Evolutionary conservation across 192 early-diverging fungal genomes (phyloP), one percentile per base, ranked within the genome.

Genomic region (Podila horticola): DNA sequence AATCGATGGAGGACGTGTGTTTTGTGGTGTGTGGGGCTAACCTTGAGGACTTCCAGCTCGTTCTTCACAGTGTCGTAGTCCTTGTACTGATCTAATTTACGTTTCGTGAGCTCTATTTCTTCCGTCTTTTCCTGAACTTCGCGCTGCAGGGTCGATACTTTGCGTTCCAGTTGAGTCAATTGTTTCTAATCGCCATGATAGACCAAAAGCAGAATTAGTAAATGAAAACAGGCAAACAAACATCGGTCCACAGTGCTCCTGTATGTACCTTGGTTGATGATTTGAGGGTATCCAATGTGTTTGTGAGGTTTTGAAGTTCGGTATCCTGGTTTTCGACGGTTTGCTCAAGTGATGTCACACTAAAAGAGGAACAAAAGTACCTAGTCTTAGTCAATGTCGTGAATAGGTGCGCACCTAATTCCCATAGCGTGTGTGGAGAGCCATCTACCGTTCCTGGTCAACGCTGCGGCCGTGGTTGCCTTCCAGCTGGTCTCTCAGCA

Each of bases 61-160:
- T 91, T 87, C 76, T 94, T 94, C 41, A 97, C 90, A 69, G 94
- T 91, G 63, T 95, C 92, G 59, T 98, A 98, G 70, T 98, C 95
- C 9, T 91, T 90, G 74, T 85, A 92, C 31, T 86, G 84, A 33
- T 84, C 82, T 17, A 96, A 64, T 41, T 90, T 84, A 17, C 82
- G 86, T 33, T 88, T 83, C 30, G 89, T 74, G 19, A 85, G 75
- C 36, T 84, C 84, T 4, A 88, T 84, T 85, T 95, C 93, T 19
- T 91, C 87, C 19, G 89, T 84, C 72, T 90, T 81, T 55, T 81
- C 77, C 34, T 81, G 77, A 24, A 73, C 79, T 17, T 75, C 82
- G 52, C 58, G 61, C 31, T 64, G 73, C n/a, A 82, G 33, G 26
- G 62, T 58, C 2, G 71, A 58, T 31, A 68, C 62, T 55, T 79